These are phyloP conservation scores for Phylloporus sp. DNA, from an alignment of 1,284 basidiomycete genomes.

Conservation along the genomic window DNA sequence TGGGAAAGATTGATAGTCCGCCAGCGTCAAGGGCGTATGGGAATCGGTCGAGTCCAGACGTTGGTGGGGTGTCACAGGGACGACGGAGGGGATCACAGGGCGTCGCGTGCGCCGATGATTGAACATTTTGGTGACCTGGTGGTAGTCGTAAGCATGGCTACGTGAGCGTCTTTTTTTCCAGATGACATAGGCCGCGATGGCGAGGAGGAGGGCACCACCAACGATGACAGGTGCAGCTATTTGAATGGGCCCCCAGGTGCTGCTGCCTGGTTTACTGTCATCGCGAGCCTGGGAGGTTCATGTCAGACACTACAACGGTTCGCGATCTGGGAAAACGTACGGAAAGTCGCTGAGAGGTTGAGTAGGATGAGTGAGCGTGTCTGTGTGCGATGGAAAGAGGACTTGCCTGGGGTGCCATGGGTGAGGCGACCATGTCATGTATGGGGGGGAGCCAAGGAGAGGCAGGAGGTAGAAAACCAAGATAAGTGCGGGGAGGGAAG, in stretches of 20 bases:
- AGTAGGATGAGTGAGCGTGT: slow-evolving; percentile 1
- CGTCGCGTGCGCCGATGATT: slow-evolving; percentile 19
- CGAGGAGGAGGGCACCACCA: slow-evolving; percentile 35
- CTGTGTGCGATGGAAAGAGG: neutral
- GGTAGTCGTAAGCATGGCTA: slow-evolving; percentile 21
- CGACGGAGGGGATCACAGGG: slow-evolving; percentile 20
- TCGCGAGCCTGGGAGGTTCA: slow-evolving; percentile 24
- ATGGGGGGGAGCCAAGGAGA: neutral
- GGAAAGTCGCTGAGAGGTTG: slow-evolving; percentile 22
- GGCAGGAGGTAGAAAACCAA: slow-evolving; percentile 7
- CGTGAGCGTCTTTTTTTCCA: slow-evolving; percentile 24
- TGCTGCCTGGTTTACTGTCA: neutral
- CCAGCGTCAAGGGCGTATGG: slow-evolving; percentile 33
- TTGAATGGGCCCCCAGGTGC: slow-evolving; percentile 44
- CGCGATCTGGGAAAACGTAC: slow-evolving; percentile 23
- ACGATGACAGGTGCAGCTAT: slow-evolving; percentile 45
- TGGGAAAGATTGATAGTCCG: slow-evolving; percentile 14
- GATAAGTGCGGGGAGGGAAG: slow-evolving; percentile 23
- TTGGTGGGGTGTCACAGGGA: slow-evolving; percentile 25
- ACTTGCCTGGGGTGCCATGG: slow-evolving; percentile 24
- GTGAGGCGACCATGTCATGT: slow-evolving; percentile 30
- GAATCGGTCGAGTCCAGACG: slow-evolving; percentile 40
- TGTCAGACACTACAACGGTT: neutral
- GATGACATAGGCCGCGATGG: slow-evolving; percentile 32
- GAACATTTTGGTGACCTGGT: slow-evolving; percentile 22